Base-by-base conservation (phyloP, 1,284 basidiomycete species). In the Peniophora sp. region DNA sequence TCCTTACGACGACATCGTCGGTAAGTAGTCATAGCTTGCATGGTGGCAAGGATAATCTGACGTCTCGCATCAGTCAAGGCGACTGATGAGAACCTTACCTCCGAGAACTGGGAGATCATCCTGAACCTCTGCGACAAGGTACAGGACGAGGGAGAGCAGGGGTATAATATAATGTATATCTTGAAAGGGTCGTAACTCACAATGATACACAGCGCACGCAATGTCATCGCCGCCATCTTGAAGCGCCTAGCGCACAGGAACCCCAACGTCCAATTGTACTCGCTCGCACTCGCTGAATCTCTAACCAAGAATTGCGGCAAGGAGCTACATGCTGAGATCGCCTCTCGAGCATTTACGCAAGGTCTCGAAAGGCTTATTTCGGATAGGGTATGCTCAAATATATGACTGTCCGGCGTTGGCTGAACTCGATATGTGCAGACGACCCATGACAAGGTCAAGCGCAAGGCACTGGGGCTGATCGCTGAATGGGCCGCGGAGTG, bases 71-170 rank as follows among this genome's bases (percentile, higher is more conserved):
- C 54, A 96, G 91, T 69, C 61, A 94, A 96, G 72, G 91, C 95
- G 24, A 97, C 95, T 16, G 92, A 95, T 66, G 95, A 97, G 77
- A 93, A 92, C 66, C 74, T 95, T 51, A 95, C 94, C 1, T 77
- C 79, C 53, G 96, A 97, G 72, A 92, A 97, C 67, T 99, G 96
- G 96, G 93, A 95, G 66, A 74, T 94, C 53, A 93, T 97, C 56
- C 69, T 98, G 49, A 92, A 92, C 61, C 72, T 99, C n/a, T 97
- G 94, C 64, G 97, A 99, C 72, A 97, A 97, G 70, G 92, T 99
- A 3, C 75, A 80, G 11, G 91, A 93, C 11, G 94, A 97, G 55
- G 89, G 90, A 3, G 79, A 85, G 60, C 68, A 77, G 53, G 92
- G 92, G 92, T 93, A 58, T 41, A 34, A 48, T 32, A n/a, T 16